Evolutionary conservation across 2,329 filamentous ascomycete genomes (phyloP).

Genomic region (Aspergillus sp.): DNA sequence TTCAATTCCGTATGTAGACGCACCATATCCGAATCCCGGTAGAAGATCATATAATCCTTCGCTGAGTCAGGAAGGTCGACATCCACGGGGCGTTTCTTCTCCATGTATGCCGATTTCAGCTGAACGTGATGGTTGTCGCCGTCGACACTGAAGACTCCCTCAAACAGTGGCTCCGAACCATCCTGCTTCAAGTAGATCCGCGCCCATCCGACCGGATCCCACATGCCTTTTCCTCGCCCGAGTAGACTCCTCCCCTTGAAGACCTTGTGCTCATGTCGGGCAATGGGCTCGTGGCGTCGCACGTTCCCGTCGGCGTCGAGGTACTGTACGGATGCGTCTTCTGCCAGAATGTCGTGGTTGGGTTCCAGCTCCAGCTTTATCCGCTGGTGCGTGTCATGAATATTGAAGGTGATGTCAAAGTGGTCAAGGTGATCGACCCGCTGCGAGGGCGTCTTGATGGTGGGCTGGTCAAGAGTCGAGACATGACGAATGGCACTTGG

Average conservation of each 20-base stretch:
- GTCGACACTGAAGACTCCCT: constrained; percentile 81
- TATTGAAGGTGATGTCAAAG: constrained; percentile 81
- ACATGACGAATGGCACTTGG: constrained; percentile 77
- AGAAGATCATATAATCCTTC: constrained; percentile 84
- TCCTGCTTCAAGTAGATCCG: constrained; percentile 76
- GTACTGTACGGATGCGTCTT: constrained; percentile 73
- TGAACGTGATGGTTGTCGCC: constrained; percentile 87
- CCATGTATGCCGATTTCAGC: constrained; percentile 70
- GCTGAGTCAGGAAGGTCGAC: constrained; percentile 60
- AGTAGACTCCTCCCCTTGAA: constrained; percentile 80
- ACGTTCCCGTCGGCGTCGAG: constrained; percentile 72
- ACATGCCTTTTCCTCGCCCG: constrained; percentile 63
- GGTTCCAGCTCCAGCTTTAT: constrained; percentile 82
- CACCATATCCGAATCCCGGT: constrained; percentile 83
- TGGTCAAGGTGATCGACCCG: constrained; percentile 76
- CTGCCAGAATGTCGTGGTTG: constrained; percentile 83
- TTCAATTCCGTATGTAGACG: constrained; percentile 62
- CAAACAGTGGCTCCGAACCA: constrained; percentile 77
- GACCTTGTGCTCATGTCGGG: constrained; percentile 74
- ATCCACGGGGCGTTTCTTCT: constrained; percentile 71
- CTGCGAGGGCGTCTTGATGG: constrained; percentile 76
- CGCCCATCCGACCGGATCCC: constrained; percentile 84
- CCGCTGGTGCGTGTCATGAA: constrained; percentile 67
- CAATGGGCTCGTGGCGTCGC: constrained; percentile 65
- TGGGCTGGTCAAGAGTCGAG: constrained; percentile 70